phyloP scores from a whole-genome alignment of 1,284 basidiomycete genomes.

The Takashimella tepidaria region DNA sequence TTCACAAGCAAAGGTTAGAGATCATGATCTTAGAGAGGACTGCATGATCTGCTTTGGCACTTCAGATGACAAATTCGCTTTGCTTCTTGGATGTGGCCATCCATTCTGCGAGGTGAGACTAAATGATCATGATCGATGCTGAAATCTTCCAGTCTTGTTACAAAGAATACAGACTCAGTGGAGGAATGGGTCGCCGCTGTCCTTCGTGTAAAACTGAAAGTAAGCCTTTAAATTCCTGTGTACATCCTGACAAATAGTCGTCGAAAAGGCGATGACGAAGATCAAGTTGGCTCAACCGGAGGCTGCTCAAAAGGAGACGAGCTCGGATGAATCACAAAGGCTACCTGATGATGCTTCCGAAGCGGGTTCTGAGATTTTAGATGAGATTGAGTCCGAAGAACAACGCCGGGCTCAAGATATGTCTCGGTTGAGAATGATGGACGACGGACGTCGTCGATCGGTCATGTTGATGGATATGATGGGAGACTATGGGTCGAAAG shows the following conservation, averaged over 20 bases:
- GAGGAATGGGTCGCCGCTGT: conserved; percentile 25
- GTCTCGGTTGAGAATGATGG: conserved; percentile 27
- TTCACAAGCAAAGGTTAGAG: conserved; percentile 13
- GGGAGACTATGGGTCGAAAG: conserved; percentile 46
- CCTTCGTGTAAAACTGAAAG: conserved; percentile 28
- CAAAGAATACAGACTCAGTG: conserved; percentile 25
- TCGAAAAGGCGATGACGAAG: conserved; percentile 79
- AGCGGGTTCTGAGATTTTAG: conserved; percentile 6
- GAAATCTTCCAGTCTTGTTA: conserved; percentile 36
- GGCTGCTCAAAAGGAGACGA: not conserved
- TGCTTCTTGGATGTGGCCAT: conserved; percentile 40
- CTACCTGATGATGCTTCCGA: not conserved
- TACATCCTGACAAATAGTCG: conserved; percentile 17
- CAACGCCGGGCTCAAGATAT: conserved; percentile 19
- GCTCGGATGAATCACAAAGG: not conserved
- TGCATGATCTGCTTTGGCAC: conserved; percentile 45
- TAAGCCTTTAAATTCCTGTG: not conserved
- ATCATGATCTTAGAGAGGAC: conserved; percentile 32
- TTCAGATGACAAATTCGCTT: conserved; percentile 33
- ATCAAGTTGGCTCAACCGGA: conserved; percentile 62
- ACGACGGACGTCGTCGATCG: conserved; percentile 16
- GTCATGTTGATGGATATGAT: conserved; percentile 35
- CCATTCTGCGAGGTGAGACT: conserved; percentile 36
- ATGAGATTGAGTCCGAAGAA: conserved; percentile 12
- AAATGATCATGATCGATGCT: not conserved